phyloP scores from a whole-genome alignment of 1,284 basidiomycete genomes.

The Heterobasidion occidentale region DNA sequence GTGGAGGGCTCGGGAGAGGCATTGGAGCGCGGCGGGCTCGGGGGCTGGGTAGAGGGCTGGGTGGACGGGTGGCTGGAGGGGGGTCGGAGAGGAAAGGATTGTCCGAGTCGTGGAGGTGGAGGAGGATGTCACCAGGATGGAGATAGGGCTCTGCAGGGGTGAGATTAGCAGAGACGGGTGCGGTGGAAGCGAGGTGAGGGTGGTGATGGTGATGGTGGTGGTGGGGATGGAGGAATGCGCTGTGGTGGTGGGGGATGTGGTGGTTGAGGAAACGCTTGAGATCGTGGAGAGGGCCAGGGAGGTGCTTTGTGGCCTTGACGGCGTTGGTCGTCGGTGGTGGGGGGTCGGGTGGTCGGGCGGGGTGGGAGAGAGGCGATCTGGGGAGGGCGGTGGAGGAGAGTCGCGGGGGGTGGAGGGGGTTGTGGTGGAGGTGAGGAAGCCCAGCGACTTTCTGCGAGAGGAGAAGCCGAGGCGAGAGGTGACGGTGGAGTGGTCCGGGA shows the following conservation, averaged over 20 bases:
- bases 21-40: conserved; percentile 11
- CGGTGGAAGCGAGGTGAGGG: conserved; percentile 12
- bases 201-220: conserved; percentile 8
- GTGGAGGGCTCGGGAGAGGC: conserved; percentile 17
- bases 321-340: conserved; percentile 10
- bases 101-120: conserved; percentile 21
- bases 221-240: not conserved
- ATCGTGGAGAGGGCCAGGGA: conserved; percentile 75
- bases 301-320: conserved; percentile 22
- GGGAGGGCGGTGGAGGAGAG: conserved; percentile 15
- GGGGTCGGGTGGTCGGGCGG: not conserved
- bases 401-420: conserved; percentile 13
- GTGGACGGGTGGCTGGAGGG: conserved; percentile 14
- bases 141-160: conserved; percentile 29
- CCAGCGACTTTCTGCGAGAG: conserved; percentile 7
- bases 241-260: conserved; percentile 60
- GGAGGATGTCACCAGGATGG: conserved; percentile 15
- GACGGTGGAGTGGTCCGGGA: conserved; percentile 10
- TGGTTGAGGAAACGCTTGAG: conserved; percentile 89
- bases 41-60: conserved; percentile 15
- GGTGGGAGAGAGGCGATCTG: conserved; percentile 8
- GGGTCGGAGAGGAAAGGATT: conserved; percentile 24
- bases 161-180: conserved; percentile 17
- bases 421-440: conserved; percentile 5
- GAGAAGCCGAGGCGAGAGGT: conserved; percentile 11